These are phyloP conservation scores for Gossypium raimondii DNA, from an alignment of 345 rosid genomes.

Conservation along the genomic window DNA sequence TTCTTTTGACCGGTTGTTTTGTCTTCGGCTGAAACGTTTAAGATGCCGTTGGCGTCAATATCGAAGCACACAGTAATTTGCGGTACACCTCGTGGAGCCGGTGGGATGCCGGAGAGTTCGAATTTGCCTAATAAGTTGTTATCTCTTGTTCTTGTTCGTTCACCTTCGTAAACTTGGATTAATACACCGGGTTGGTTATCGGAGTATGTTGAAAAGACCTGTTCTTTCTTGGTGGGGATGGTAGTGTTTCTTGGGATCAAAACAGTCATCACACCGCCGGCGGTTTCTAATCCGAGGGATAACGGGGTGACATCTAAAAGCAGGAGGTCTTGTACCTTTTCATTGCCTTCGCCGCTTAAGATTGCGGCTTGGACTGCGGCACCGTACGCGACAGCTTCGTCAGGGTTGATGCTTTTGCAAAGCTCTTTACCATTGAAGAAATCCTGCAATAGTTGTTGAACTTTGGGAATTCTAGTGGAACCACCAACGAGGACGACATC, in stretches of 20 bases:
- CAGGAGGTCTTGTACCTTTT: too few relatives aligned
- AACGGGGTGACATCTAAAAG: too few relatives aligned
- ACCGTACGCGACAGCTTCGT: too few relatives aligned
- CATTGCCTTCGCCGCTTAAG: too few relatives aligned
- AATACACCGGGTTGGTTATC: conserved; percentile 82
- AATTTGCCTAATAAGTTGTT: conserved; percentile 71
- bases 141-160: conserved; percentile 70
- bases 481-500: conserved; percentile 78
- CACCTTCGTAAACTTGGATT: conserved; percentile 78
- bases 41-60: too few relatives aligned
- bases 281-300: too few relatives aligned
- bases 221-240: conserved; percentile 61
- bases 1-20: conserved; percentile 76
- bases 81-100: too few relatives aligned
- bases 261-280: too few relatives aligned
- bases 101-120: too few relatives aligned
- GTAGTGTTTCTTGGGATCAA: conserved; percentile 39
- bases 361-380: too few relatives aligned
- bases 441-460: conserved; percentile 69
- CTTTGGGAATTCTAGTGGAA: conserved; percentile 80
- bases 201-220: conserved; percentile 70
- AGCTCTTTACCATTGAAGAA: conserved; percentile 81
- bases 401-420: conserved; percentile 44
- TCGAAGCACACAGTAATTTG: too few relatives aligned
- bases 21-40: conserved; percentile 75